Percentiles rank a stretch among this genome's conserved stretches.
These are phyloP conservation scores for Cyberlindnera xylosilytica DNA, from an alignment of 805 yeast genomes.

Conservation along the genomic window DNA sequence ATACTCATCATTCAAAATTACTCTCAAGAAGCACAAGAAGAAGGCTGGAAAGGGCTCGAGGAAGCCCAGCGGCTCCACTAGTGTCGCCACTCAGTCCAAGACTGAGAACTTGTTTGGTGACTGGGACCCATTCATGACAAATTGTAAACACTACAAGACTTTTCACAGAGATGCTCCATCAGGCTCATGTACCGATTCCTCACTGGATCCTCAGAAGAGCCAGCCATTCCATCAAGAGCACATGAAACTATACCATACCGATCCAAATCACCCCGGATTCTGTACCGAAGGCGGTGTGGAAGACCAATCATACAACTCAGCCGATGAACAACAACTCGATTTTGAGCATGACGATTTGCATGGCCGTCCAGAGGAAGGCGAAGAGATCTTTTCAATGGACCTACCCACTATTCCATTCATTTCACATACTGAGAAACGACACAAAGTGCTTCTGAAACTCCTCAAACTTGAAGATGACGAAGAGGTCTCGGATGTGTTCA, in stretches of 20 bases:
- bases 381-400: conserved; percentile 31
- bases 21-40: conserved; percentile 13
- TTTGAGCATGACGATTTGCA: background rate
- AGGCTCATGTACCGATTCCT: background rate
- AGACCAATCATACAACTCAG: background rate
- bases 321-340: background rate
- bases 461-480: conserved; percentile 23
- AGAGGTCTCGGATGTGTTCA: conserved; percentile 15
- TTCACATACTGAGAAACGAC: conserved; percentile 30
- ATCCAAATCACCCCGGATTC: conserved; percentile 13
- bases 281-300: conserved; percentile 5
- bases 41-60: conserved; percentile 22
- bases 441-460: conserved; percentile 28
- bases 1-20: conserved; percentile 2
- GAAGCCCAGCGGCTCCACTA: conserved; percentile 10
- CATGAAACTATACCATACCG: conserved; percentile 8
- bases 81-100: conserved; percentile 1
- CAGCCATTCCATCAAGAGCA: conserved; percentile 9
- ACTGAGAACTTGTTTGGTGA: conserved; percentile 7
- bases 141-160: conserved; percentile 12
- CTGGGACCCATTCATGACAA: conserved; percentile 16
- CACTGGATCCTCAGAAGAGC: no score
- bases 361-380: conserved; percentile 17
- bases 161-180: conserved; percentile 9
- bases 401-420: conserved; percentile 23